Evolutionary conservation across 768 basidiomycete genomes (phyloP).

Genomic region (Psilocybe cyanescens): DNA sequence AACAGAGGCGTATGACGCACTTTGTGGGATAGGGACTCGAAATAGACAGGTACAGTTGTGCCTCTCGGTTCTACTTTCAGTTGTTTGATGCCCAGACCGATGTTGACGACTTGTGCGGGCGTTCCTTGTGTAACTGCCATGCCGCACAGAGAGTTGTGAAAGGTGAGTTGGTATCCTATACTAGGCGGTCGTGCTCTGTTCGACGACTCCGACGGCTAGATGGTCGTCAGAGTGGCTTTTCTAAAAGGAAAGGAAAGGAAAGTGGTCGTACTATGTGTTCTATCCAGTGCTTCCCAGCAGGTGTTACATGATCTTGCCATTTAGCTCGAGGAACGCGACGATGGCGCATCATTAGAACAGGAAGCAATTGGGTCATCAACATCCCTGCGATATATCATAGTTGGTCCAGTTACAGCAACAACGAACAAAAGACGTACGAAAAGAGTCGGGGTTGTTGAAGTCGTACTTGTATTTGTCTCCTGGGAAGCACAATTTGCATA

Average conservation of each 20-base stretch:
- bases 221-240: slow-evolving; percentile 9
- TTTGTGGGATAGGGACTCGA: slow-evolving; percentile 78
- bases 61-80: slow-evolving; percentile 65
- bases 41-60: slow-evolving; percentile 61
- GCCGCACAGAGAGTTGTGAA: slow-evolving; percentile 71
- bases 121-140: slow-evolving; percentile 87
- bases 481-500: slow-evolving; percentile 63
- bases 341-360: slow-evolving; percentile 86
- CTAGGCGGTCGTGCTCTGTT: slow-evolving; percentile 70
- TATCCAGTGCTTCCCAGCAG: slow-evolving; percentile 80
- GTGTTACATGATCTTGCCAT: slow-evolving; percentile 67
- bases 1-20: slow-evolving; percentile 38
- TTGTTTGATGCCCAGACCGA: slow-evolving; percentile 80
- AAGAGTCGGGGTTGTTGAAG: slow-evolving; percentile 62
- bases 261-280: slow-evolving; percentile 56
- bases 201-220: slow-evolving; percentile 58
- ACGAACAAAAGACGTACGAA: slow-evolving; percentile 53
- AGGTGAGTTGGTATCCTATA: slow-evolving; percentile 80
- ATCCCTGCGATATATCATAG: slow-evolving; percentile 48
- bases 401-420: background rate
- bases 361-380: slow-evolving; percentile 74
- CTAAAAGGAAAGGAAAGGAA: background rate
- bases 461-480: slow-evolving; percentile 58
- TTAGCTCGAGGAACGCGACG: slow-evolving; percentile 75
- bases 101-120: slow-evolving; percentile 75